Evolutionary conservation across 768 basidiomycete genomes (phyloP), one percentile per base, ranked within the genome.

Genomic region (Rhizopogon vesiculosus): DNA sequence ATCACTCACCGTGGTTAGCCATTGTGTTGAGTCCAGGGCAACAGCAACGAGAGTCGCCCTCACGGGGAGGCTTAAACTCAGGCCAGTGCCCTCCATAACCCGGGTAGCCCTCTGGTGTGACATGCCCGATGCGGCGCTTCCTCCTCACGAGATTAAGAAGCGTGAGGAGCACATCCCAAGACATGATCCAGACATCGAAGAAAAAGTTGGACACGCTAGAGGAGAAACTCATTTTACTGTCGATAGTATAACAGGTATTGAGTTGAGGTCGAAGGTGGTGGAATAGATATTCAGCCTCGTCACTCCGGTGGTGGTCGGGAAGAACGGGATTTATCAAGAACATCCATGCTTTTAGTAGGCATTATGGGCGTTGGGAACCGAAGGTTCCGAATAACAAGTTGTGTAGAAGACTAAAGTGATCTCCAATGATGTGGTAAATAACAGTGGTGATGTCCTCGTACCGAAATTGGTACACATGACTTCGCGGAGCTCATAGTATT

Each of bases 21-120:
- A 93, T 74, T 0, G 87, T 85, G 60, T 93, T 92, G 56, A 92
- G 66, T 12, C 80, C 88, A 1, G 89, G 89, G 59, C 89, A 91
- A 1, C 84, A 80, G 58, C 81, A 81, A 2, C 90, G 75, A 62
- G 88, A 89, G 60, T 91, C 89, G 1, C 80, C 81, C 8, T 82
- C 76, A 55, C 67, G 69, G 9, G 87, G 78, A 2, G 84, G 68
- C 1, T 76, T 69, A 62, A 78, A 90, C 62, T 85, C 81, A 0
- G 89, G 87, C 89, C 89, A 91, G 50, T 77, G 66, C 0, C 88
- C 87, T n/a, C 75, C 80, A 46, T 71, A 77, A 0, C 86, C 87
- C 3, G 81, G 78, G 51, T 76, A 69, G 0, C 83, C 84, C 29
- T 70, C 67, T 1, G 80, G 82, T 0, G 80, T 80, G 41, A 88